Conservation (phyloP, 345 rosid species). For the Gossypium arboreum region DNA sequence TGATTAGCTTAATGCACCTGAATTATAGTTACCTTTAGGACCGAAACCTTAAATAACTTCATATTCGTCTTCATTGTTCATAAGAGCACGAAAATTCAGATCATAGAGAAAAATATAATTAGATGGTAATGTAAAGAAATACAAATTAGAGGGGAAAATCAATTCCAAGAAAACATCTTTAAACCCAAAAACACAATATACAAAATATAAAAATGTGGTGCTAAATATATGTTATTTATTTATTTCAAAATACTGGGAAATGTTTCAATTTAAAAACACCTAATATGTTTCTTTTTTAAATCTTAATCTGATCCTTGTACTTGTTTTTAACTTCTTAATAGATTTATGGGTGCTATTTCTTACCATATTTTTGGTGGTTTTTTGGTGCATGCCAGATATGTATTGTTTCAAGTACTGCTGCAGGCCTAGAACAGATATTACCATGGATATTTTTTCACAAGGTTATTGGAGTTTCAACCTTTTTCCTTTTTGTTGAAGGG, state of each 20-base stretch:
- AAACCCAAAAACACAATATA: not conserved
- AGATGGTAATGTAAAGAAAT: not conserved
- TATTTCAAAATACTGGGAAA: not conserved
- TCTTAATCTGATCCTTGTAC: not conserved
- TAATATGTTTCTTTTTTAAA: no score
- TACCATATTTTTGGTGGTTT: not conserved
- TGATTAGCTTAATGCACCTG: not conserved
- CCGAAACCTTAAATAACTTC: not conserved
- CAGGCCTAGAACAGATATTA: slow-evolving; percentile 78
- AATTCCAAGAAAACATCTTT: not conserved
- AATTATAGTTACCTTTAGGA: not conserved
- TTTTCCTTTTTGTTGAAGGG: slow-evolving; percentile 87
- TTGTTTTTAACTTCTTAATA: not conserved
- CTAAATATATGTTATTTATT: not conserved
- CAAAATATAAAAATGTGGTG: not conserved
- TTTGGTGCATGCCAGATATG: slow-evolving; percentile 49
- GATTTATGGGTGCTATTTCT: not conserved
- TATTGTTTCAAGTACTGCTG: slow-evolving; percentile 84
- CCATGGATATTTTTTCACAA: slow-evolving; percentile 92
- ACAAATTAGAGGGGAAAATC: not conserved
- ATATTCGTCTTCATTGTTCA: no score
- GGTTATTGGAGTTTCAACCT: slow-evolving; percentile 78
- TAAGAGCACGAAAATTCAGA: no score
- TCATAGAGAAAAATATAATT: no score
- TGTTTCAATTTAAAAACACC: not conserved